Base-by-base conservation (phyloP, 176 grass and related monocot species). In the Saccharum spontaneum region DNA sequence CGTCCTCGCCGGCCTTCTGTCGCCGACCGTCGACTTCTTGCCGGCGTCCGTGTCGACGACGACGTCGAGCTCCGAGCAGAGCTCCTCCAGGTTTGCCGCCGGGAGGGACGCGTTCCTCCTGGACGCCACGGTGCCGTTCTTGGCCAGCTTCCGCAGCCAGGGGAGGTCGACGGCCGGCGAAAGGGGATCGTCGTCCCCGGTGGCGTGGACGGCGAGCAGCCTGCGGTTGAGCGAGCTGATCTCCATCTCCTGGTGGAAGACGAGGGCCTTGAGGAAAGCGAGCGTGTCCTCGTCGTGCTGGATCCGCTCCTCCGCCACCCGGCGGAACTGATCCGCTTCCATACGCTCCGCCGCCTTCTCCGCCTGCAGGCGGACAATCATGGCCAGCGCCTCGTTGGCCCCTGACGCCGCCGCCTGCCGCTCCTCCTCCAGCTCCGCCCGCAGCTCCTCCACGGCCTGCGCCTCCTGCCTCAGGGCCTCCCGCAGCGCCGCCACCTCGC, bases 281-380 rank as follows among this genome's bases (percentile, higher is more conserved):
- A 95, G 86, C 11, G 92, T 81, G 72, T 90, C 89, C 78, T 89
- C 91, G 71, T 98, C 91, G 69, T 98, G 91, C 23, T 77, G 31
- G 87, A 95, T 94, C 84, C 89, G 93, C 81, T 98, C 91, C 80
- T 95, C 91, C 0, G 96, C 88, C 49, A 92, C 87, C 64, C 91
- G 87, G 26, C 87, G 90, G 85, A 94, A 98, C 77, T 98, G 93
- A 41, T 80, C 68, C 15, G 71, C 76, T 83, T 95, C 88, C 77
- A 98, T 92, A 71, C 87, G 80, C 70, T 76, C 89, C 49, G 89
- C 80, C 2, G 93, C 93, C 89, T 92, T 98, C 87, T 98, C 93
- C 43, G 85, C 84, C 69, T 98, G 92, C 36, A 98, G 80, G 16
- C 96, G 85, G 22, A 95, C 72, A 87, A 98, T 98, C 93, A 98